Percentiles rank a stretch among this genome's conserved stretches.
Conservation (phyloP, 1,139 yeast genomes). For the Candida buenavistaensis region DNA sequence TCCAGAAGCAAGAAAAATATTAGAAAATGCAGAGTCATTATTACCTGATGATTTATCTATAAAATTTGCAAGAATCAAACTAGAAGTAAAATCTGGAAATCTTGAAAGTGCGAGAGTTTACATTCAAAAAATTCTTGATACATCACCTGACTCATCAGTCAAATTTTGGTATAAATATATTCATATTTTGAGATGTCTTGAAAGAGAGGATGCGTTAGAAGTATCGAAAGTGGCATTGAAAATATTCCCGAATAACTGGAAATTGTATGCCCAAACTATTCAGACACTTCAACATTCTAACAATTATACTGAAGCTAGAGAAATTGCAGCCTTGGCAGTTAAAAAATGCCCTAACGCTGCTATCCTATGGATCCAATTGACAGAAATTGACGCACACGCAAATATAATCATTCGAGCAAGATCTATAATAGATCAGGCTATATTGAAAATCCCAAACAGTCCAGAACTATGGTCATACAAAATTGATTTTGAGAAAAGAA, state of each 20-base stretch:
- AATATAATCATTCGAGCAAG: constrained; percentile 60
- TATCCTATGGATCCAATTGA: constrained; percentile 57
- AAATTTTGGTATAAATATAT: constrained; percentile 67
- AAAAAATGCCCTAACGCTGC: constrained; percentile 43
- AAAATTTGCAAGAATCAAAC: constrained; percentile 71
- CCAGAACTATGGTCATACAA: constrained; percentile 60
- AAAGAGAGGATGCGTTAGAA: constrained; percentile 30
- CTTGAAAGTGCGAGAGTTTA: constrained; percentile 45
- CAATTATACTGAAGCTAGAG: constrained; percentile 43
- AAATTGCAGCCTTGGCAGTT: constrained; percentile 50
- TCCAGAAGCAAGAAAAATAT: constrained; percentile 51
- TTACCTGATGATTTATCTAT: constrained; percentile 45
- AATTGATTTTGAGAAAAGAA: constrained; percentile 55
- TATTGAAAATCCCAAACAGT: constrained; percentile 49
- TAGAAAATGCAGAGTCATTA: constrained; percentile 19
- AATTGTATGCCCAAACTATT: constrained; percentile 59
- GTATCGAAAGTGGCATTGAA: constrained; percentile 46
- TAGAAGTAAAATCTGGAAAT: constrained; percentile 48
- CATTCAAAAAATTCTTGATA: constrained; percentile 16
- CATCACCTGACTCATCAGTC: constrained; percentile 35
- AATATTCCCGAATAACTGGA: constrained; percentile 45
- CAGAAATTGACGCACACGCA: constrained; percentile 48
- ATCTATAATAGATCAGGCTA: constrained; percentile 69
- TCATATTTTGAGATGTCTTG: constrained; percentile 47
- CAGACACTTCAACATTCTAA: constrained; percentile 44